Conservation (phyloP, 2,329 filamentous ascomycete genomes). For the Blastomyces silverae region DNA sequence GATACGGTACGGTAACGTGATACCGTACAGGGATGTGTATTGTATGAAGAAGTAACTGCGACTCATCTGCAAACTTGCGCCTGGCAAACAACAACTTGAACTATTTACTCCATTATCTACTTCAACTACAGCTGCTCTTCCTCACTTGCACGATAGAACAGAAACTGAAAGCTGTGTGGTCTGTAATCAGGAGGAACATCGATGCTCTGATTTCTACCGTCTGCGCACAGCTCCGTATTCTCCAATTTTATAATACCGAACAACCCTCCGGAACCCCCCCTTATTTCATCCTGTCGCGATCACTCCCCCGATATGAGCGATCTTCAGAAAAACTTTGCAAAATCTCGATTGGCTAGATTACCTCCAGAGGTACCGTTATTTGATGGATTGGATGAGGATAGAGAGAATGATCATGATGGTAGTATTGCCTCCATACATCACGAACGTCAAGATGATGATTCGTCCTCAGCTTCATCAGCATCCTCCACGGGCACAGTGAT, state of each 20-base stretch:
- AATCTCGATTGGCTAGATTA: slow-evolving; percentile 60
- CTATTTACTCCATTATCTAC: neutral
- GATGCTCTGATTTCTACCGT: neutral
- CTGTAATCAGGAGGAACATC: neutral
- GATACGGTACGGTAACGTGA: slow-evolving; percentile 10
- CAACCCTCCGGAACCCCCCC: neutral
- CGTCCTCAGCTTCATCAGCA: slow-evolving; percentile 69
- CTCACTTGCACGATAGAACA: neutral
- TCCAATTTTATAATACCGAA: neutral
- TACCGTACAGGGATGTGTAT: neutral
- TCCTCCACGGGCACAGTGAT: slow-evolving; percentile 90
- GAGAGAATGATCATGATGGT: slow-evolving; percentile 28
- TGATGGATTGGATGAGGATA: slow-evolving; percentile 37
- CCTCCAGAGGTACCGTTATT: slow-evolving; percentile 50
- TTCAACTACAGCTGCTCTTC: neutral
- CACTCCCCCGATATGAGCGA: slow-evolving; percentile 58
- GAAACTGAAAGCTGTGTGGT: neutral
- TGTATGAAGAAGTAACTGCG: too few species aligned
- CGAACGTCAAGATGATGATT: slow-evolving; percentile 53
- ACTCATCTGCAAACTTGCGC: neutral
- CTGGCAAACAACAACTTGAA: neutral
- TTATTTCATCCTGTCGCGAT: neutral
- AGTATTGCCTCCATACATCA: slow-evolving; percentile 22
- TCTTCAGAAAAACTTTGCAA: slow-evolving; percentile 70
- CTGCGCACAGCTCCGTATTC: neutral